Conservation (phyloP, 202 grass and related monocot genomes). For the Musa balbisiana region DNA sequence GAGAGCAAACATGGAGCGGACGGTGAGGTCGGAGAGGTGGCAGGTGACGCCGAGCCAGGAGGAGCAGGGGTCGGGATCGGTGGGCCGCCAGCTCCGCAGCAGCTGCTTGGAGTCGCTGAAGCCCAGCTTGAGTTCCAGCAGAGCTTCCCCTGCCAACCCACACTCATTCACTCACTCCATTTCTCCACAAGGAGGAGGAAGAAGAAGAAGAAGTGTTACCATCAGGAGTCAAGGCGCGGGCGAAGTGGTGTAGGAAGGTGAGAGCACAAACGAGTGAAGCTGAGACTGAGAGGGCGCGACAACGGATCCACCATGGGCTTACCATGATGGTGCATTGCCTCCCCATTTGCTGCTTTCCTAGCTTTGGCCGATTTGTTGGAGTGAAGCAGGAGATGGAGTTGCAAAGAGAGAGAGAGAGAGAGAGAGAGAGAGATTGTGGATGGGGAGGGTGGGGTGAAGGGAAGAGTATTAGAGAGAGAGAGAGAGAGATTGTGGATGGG, state of each 20-base stretch:
- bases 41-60: conserved; percentile 86
- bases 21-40: conserved; percentile 85
- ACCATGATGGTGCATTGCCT: neutral
- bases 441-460: neutral
- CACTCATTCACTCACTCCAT: neutral
- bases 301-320: neutral
- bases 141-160: conserved; percentile 38
- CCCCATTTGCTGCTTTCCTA: neutral
- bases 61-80: conserved; percentile 62
- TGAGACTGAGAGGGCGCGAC: neutral
- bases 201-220: neutral
- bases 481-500: neutral
- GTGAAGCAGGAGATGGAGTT: neutral
- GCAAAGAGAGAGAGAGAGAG: neutral
- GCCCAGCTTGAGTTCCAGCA: conserved; percentile 65
- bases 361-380: neutral
- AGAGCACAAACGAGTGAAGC: neutral
- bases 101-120: conserved; percentile 63
- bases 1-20: conserved; percentile 65
- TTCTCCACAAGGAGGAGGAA: too few relatives aligned
- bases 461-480: too few relatives aligned
- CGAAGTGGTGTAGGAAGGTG: neutral
- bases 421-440: conserved; percentile 6
- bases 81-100: conserved; percentile 56
- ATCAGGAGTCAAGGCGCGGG: neutral